A percentile compares a stretch with the other conserved stretches of the same genome.
phyloP scores from a whole-genome alignment of 2,329 filamentous ascomycete genomes.

The Claviceps africana region DNA sequence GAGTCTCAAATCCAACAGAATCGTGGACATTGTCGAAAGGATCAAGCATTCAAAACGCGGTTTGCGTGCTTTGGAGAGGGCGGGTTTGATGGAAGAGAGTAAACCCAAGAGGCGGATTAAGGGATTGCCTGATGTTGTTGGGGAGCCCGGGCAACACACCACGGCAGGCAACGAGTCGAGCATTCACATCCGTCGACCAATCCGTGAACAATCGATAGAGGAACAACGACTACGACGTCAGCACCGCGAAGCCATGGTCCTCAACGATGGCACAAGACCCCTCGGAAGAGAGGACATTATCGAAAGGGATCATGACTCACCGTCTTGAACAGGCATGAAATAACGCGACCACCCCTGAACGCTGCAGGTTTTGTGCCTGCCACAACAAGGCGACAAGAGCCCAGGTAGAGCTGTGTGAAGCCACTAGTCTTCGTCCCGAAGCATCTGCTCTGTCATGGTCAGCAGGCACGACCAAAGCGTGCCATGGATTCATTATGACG shows the following conservation, averaged over 20 bases:
- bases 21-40: slow-evolving; percentile 36
- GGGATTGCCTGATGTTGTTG: slow-evolving; percentile 19
- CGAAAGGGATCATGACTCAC: slow-evolving; percentile 41
- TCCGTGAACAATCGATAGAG: slow-evolving; percentile 40
- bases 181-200: slow-evolving; percentile 17
- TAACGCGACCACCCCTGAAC: not conserved
- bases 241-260: slow-evolving; percentile 76
- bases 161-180: slow-evolving; percentile 13
- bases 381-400: not conserved
- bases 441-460: not conserved
- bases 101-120: slow-evolving; percentile 15
- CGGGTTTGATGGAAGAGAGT: slow-evolving; percentile 29
- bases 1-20: slow-evolving; percentile 34
- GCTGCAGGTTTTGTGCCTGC: not conserved
- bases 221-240: slow-evolving; percentile 62
- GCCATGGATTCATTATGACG: not conserved
- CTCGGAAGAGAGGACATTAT: slow-evolving; percentile 67
- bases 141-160: slow-evolving; percentile 19
- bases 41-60: slow-evolving; percentile 37
- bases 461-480: not conserved
- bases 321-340: slow-evolving; percentile 11
- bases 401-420: not conserved
- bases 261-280: slow-evolving; percentile 72
- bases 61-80: slow-evolving; percentile 34
- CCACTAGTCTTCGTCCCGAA: not conserved